phyloP scores from a whole-genome alignment of 345 rosid species.

The Ceriops tagal region DNA sequence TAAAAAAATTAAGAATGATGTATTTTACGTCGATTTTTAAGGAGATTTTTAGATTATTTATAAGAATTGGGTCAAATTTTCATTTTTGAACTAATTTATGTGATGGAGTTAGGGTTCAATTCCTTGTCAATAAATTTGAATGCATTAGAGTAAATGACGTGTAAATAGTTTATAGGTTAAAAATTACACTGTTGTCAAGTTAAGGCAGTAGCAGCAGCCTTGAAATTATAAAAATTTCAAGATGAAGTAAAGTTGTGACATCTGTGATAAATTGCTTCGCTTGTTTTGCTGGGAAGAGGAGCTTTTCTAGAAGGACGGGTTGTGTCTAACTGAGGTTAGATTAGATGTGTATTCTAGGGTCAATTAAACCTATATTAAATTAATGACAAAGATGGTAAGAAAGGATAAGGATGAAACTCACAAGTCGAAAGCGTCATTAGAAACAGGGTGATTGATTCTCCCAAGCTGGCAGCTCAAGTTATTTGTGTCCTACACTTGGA shows the following conservation, averaged over 20 bases:
- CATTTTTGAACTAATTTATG: too few relatives aligned
- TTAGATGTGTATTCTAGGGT: too few relatives aligned
- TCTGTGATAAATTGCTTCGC: background rate
- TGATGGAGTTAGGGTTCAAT: too few relatives aligned
- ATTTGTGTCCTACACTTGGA: slow-evolving; percentile 15
- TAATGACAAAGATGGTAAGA: slow-evolving; percentile 19
- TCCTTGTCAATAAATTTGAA: too few relatives aligned
- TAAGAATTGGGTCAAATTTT: too few relatives aligned
- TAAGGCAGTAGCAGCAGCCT: too few relatives aligned
- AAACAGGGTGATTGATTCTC: slow-evolving; percentile 21
- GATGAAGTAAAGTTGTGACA: background rate
- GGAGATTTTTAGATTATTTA: too few relatives aligned
- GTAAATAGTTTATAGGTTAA: too few relatives aligned
- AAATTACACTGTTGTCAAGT: too few relatives aligned
- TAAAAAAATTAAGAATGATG: too few relatives aligned
- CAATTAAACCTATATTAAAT: slow-evolving; percentile 28
- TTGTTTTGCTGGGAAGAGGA: background rate
- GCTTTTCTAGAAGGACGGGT: slow-evolving; percentile 11
- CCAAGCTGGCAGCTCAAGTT: slow-evolving; percentile 25
- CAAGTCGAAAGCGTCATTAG: background rate
- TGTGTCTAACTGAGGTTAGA: slow-evolving; percentile 22
- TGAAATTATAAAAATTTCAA: background rate
- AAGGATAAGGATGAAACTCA: slow-evolving; percentile 51
- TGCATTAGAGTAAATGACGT: too few relatives aligned
- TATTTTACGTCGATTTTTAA: too few relatives aligned